phyloP scores from a whole-genome alignment of 305 asterid genomes.

The Fraxinus platypoda region DNA sequence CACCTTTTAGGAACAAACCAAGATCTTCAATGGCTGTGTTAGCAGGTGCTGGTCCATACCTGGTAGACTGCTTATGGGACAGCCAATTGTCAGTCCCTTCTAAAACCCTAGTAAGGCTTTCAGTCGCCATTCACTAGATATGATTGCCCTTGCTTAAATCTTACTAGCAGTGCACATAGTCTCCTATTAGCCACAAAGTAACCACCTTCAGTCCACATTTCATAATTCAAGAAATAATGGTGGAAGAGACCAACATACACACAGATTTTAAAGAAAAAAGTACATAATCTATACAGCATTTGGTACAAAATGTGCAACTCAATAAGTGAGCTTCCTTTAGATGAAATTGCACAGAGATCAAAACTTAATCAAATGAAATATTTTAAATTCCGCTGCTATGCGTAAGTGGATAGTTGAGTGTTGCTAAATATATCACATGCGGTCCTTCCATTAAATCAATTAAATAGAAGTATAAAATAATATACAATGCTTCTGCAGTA shows the following conservation, averaged over 20 bases:
- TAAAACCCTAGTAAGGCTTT: constrained; percentile 60
- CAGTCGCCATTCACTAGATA: constrained; percentile 54
- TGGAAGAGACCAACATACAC: not conserved
- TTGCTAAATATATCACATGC: not conserved
- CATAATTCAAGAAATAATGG: not conserved
- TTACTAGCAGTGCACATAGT: constrained; percentile 7
- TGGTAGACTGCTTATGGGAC: constrained; percentile 38
- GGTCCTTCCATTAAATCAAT: not conserved
- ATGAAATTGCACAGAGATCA: not conserved
- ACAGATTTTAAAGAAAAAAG: not conserved
- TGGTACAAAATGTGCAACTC: not conserved
- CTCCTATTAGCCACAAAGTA: constrained; percentile 19
- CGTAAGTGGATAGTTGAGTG: not conserved
- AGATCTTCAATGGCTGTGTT: constrained; percentile 50
- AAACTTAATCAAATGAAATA: not conserved
- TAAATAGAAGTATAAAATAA: not conserved
- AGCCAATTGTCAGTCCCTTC: constrained; percentile 58
- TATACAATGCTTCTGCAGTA: not conserved
- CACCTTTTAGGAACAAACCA: constrained; percentile 58
- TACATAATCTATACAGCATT: not conserved
- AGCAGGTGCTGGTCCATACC: constrained; percentile 41
- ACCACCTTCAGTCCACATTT: not conserved
- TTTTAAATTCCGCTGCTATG: not conserved
- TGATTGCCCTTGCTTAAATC: constrained; percentile 2
- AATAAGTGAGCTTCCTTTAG: not conserved